Conservation (phyloP, 208 protist species). For the Tritrichomonas foetus region DNA sequence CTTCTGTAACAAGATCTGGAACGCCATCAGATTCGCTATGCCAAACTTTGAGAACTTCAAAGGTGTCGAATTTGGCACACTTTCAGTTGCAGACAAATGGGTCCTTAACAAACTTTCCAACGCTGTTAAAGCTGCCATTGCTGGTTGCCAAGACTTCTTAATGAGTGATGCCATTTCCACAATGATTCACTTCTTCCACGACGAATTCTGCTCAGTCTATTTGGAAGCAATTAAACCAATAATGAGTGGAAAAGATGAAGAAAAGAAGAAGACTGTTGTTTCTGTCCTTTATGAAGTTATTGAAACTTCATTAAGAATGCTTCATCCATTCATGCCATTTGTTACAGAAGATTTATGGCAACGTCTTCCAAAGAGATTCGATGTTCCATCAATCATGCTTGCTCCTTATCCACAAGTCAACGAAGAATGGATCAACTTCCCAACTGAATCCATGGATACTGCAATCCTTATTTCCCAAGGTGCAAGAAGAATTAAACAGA, state of each 20-base stretch:
- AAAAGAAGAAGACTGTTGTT: background rate
- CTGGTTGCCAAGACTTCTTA: slow-evolving; percentile 57
- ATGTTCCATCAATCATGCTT: slow-evolving; percentile 50
- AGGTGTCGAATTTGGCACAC: background rate
- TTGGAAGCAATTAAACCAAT: slow-evolving; percentile 56
- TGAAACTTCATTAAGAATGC: slow-evolving; percentile 69
- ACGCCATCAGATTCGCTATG: slow-evolving; percentile 45
- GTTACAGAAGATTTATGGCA: slow-evolving; percentile 98
- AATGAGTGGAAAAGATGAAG: background rate
- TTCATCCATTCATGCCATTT: slow-evolving; percentile 99
- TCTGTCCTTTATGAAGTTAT: slow-evolving; percentile 15
- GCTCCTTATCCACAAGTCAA: slow-evolving; percentile 44
- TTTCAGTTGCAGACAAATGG: slow-evolving; percentile 69
- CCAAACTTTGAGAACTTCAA: slow-evolving; percentile 40
- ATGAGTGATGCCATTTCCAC: slow-evolving; percentile 76
- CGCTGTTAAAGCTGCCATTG: slow-evolving; percentile 67
- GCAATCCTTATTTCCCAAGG: background rate
- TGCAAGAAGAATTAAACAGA: background rate
- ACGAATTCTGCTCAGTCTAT: slow-evolving; percentile 96
- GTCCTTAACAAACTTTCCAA: slow-evolving; percentile 80
- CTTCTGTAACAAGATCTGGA: slow-evolving; percentile 99
- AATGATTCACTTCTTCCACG: slow-evolving; percentile 87
- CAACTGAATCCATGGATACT: background rate
- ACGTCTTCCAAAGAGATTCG: slow-evolving; percentile 62
- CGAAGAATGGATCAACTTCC: background rate